Base-by-base conservation (phyloP, 2,329 filamentous ascomycete genomes). In the Exophiala bonariae region DNA sequence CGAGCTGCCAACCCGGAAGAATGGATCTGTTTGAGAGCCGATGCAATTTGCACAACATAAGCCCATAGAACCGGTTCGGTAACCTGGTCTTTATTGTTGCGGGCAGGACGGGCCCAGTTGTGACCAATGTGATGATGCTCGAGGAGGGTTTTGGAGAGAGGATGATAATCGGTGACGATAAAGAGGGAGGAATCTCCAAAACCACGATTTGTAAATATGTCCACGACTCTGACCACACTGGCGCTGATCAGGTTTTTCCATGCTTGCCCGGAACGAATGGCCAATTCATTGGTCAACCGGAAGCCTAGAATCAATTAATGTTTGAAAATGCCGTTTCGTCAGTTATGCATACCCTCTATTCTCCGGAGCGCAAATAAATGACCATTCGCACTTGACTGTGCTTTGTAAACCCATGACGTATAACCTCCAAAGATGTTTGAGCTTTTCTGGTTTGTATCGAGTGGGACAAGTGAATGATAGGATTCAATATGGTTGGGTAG, bases 151-250 rank as follows among this genome's bases (percentile, higher is more conserved):
- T 93, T 95, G 2, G 92, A 89, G 16, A 93, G 77, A 1, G 93
- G 92, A 61, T 93, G 88, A 63, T 96, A 99, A 65, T 95, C 89
- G 52, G 89, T 93, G 18, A 95, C 90, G 61, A 99, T 87, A 39
- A 99, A 86, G 44, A 99, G 78, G 3, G 93, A 97, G 68, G 89
- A 95, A 66, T 97, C 93, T 45, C 89, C 89, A 66, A 99, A 99
- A 19, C 86, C 88, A 52, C 90, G 79, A 10, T 89, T 95, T 1
- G 93, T 99, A 62, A 99, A 99, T 1, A 89, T 89, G 67, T 96
- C 90, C 61, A 95, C 85, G 7, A 95, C 81, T 0, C 85, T 86
- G 22, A 97, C 92, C 16, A 97, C 81, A 56, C 83, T 89, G 47
- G 84, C 86, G 61, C 86, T 92, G 62, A 81, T 80, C 39, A 99